These are phyloP conservation scores for Eimeria sp. DNA, from an alignment of 169 alveolate genomes.

Conservation along the genomic window DNA sequence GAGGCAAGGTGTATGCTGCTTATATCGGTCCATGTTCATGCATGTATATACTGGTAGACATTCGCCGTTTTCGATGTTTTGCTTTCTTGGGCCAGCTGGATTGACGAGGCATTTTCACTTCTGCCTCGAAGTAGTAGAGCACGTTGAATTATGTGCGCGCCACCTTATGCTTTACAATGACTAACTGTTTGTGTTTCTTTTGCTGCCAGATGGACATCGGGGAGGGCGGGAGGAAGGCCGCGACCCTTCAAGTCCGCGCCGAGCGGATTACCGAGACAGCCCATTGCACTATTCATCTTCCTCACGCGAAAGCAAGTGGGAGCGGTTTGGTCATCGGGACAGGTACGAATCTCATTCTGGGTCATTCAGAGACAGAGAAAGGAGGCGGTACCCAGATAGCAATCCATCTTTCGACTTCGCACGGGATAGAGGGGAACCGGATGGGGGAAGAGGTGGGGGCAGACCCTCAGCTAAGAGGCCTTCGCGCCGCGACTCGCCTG, in stretches of 20 bases:
- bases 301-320: constrained; percentile 43
- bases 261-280: constrained; percentile 21
- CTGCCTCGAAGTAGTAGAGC: not conserved
- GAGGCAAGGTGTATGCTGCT: not conserved
- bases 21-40: not conserved
- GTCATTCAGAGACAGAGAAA: constrained; percentile 40
- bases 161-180: not conserved
- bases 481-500: constrained; percentile 57
- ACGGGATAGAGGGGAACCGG: not conserved
- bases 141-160: not conserved
- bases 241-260: constrained; percentile 19
- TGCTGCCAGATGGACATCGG: constrained; percentile 44
- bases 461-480: constrained; percentile 51
- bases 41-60: not conserved
- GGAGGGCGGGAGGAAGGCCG: constrained; percentile 46
- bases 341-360: constrained; percentile 36
- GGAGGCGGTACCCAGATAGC: constrained; percentile 61
- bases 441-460: constrained; percentile 33
- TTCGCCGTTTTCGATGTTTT: not conserved
- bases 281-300: constrained; percentile 40
- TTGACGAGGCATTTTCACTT: not conserved
- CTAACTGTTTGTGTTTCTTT: not conserved
- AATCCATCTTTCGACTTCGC: not conserved
- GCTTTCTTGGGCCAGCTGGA: not conserved
- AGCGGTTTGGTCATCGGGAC: constrained; percentile 36